Evolutionary conservation across 129 eudicot species (phyloP).

Genomic region (Mikania micrantha): DNA sequence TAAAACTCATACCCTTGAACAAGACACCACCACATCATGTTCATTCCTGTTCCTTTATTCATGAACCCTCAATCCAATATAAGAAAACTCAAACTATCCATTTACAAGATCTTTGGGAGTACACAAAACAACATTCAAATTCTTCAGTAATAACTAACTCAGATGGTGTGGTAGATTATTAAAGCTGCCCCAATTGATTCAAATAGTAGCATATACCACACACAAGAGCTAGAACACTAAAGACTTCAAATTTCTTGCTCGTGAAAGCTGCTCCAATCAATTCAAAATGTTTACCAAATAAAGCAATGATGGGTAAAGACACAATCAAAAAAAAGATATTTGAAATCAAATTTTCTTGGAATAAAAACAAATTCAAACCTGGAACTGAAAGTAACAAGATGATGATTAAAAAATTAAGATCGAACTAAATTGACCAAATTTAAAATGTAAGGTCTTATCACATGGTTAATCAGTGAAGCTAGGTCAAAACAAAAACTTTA

Average conservation of each 20-base stretch:
- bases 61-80: neutral
- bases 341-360: neutral
- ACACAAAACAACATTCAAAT: neutral
- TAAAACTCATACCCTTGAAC: neutral
- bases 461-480: conserved; percentile 4
- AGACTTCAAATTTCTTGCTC: neutral
- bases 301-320: neutral
- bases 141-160: neutral
- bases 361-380: conserved; percentile 1
- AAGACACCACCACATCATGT: neutral
- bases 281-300: neutral
- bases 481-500: conserved; percentile 9
- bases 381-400: conserved; percentile 1
- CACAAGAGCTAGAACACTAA: neutral
- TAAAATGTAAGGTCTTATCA: conserved; percentile 20
- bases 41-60: neutral
- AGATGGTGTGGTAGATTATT: neutral
- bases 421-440: neutral
- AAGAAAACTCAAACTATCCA: neutral
- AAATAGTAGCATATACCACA: neutral
- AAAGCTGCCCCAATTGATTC: neutral
- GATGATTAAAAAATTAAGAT: conserved; percentile 11
- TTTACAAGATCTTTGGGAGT: neutral
- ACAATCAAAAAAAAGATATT: conserved; percentile 4
- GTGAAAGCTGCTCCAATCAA: conserved; percentile 4